Conservation (phyloP, 108 stramenopile species). For the Skeletonema marinoi region DNA sequence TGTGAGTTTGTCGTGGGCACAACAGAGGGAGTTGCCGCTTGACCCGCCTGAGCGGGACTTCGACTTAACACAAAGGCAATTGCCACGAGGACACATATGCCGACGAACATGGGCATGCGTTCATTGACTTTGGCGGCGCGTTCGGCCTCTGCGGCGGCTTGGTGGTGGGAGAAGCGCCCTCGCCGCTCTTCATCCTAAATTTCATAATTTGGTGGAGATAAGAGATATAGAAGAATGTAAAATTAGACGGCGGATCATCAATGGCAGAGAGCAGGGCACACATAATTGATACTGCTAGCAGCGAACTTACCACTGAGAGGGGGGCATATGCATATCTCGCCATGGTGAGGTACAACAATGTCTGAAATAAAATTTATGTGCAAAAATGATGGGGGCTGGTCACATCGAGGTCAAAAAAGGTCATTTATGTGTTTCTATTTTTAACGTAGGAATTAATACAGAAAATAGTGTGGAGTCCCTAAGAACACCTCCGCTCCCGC, state of each 20-base stretch:
- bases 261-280: neutral
- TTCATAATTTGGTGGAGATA: neutral
- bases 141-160: conserved; percentile 36
- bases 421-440: too few relatives aligned
- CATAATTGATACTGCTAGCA: neutral
- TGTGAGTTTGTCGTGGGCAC: neutral
- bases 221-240: neutral
- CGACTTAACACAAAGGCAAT: conserved; percentile 88
- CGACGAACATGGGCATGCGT: conserved; percentile 90
- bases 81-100: conserved; percentile 82
- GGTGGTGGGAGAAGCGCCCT: conserved; percentile 32
- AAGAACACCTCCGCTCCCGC: too few relatives aligned
- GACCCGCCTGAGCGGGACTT: conserved; percentile 36
- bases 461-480: too few relatives aligned
- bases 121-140: conserved; percentile 72
- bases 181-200: conserved; percentile 30
- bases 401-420: too few relatives aligned
- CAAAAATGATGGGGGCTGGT: too few relatives aligned
- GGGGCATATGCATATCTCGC: conserved; percentile 92
- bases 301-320: conserved; percentile 73
- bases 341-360: conserved; percentile 47
- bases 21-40: neutral
- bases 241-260: neutral
- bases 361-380: neutral
- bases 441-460: too few relatives aligned